Conservation (phyloP, 1,284 basidiomycete genomes). For the Leccinum fuscescens region DNA sequence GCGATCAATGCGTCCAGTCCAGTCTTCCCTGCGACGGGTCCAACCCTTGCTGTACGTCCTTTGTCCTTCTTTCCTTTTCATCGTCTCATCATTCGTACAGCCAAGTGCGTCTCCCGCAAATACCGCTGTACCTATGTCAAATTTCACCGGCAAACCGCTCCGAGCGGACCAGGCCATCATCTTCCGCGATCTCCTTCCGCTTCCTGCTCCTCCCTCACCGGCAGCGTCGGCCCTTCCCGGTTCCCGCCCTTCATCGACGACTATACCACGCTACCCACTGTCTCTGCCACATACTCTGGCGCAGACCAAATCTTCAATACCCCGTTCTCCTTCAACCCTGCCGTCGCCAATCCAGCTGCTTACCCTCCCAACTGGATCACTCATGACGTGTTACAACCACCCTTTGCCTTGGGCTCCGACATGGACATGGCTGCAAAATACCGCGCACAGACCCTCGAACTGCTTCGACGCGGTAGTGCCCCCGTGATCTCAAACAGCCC, state of each 20-base stretch:
- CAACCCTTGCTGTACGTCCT: constrained; percentile 57
- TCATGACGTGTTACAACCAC: constrained; percentile 20
- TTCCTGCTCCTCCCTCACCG: constrained; percentile 20
- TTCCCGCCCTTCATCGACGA: constrained; percentile 33
- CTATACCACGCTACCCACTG: constrained; percentile 33
- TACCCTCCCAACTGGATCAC: constrained; percentile 19
- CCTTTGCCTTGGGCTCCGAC: constrained; percentile 24
- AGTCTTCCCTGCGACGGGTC: constrained; percentile 79
- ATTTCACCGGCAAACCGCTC: constrained; percentile 79
- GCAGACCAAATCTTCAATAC: constrained; percentile 37
- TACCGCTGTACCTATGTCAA: constrained; percentile 81
- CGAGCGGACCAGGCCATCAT: constrained; percentile 67
- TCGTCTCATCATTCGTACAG: constrained; percentile 37
- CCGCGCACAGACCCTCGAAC: constrained; percentile 44
- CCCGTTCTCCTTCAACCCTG: constrained; percentile 33
- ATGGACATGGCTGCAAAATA: constrained; percentile 49
- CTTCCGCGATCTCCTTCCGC: constrained; percentile 30
- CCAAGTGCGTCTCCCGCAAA: constrained; percentile 76
- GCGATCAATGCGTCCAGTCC: constrained; percentile 83
- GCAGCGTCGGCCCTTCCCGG: constrained; percentile 4
- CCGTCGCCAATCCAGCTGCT: constrained; percentile 5
- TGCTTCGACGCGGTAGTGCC: constrained; percentile 36
- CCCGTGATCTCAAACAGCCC: constrained; percentile 11
- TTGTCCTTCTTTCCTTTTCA: neutral
- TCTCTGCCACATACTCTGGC: constrained; percentile 9